Conservation (phyloP, 345 rosid genomes). For the Bretschneidera sinensis region DNA sequence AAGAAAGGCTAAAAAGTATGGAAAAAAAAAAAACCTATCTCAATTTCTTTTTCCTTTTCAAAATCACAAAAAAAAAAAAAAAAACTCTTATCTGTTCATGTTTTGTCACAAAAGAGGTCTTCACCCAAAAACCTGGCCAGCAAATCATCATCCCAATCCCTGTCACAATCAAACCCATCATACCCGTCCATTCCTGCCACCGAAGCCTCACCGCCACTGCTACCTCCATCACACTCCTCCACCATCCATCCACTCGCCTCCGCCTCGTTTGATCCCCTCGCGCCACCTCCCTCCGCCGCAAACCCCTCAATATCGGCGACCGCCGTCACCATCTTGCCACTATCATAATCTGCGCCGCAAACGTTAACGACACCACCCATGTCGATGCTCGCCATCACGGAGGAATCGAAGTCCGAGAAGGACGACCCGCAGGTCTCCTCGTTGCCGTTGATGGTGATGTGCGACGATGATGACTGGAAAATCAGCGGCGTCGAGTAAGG, state of each 20-base stretch:
- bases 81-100: too few species aligned
- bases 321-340: neutral
- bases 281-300: conserved; percentile 15
- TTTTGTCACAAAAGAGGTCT: conserved; percentile 23
- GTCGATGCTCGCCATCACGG: conserved; percentile 78
- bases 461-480: conserved; percentile 54
- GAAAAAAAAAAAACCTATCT: too few species aligned
- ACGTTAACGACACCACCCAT: conserved; percentile 28
- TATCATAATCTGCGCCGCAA: neutral
- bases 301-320: neutral
- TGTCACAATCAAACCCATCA: conserved; percentile 15
- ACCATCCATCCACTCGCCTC: conserved; percentile 11
- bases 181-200: neutral
- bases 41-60: too few species aligned
- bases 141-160: conserved; percentile 30
- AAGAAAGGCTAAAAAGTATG: too few species aligned
- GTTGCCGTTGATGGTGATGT: conserved; percentile 77
- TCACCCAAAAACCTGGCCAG: conserved; percentile 48
- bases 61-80: too few species aligned
- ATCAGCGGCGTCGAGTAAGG: conserved; percentile 49
- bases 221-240: neutral
- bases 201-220: neutral
- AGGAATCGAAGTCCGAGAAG: conserved; percentile 62
- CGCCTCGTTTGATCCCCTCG: conserved; percentile 29
- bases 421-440: conserved; percentile 91